Percentiles rank a stretch among this genome's conserved stretches.
phyloP scores from a whole-genome alignment of 2,329 filamentous ascomycete species.

The Xylariales sp. region DNA sequence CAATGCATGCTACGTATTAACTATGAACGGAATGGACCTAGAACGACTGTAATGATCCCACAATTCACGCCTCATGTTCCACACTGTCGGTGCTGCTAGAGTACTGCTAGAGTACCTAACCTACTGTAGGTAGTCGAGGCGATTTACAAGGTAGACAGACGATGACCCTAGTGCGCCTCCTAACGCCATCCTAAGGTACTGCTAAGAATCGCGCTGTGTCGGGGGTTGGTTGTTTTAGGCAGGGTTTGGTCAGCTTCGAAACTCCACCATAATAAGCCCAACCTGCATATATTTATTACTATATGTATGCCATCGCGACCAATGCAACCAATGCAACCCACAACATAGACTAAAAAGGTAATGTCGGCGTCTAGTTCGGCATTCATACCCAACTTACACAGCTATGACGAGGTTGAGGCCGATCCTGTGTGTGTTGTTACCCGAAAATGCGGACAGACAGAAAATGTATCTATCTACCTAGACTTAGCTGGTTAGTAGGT shows the following conservation, averaged over 20 bases:
- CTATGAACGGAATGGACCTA: slow-evolving; percentile 14
- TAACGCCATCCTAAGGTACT: too few species aligned
- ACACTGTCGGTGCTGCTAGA: slow-evolving; percentile 2
- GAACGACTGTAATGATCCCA: background rate
- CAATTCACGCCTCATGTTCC: slow-evolving; percentile 12
- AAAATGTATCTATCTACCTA: too few species aligned
- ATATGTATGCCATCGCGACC: too few species aligned
- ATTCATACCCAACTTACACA: slow-evolving; percentile 19
- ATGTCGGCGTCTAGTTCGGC: background rate
- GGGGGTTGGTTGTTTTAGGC: slow-evolving; percentile 16
- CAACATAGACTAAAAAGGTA: background rate
- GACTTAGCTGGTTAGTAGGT: too few species aligned
- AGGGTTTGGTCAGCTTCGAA: slow-evolving; percentile 13
- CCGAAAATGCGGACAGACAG: too few species aligned
- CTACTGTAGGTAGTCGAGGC: too few species aligned
- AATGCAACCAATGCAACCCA: background rate
- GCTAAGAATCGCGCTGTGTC: slow-evolving; percentile 2
- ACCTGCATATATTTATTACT: background rate
- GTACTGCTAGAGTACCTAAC: too few species aligned
- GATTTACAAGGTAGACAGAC: too few species aligned
- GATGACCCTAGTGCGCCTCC: too few species aligned
- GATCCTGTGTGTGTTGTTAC: background rate
- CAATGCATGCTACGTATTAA: slow-evolving; percentile 18
- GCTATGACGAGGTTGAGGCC: background rate
- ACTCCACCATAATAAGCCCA: slow-evolving; percentile 17